These are phyloP conservation scores for Solanum bulbocastanum DNA, from an alignment of 257 asterid genomes.

Conservation along the genomic window DNA sequence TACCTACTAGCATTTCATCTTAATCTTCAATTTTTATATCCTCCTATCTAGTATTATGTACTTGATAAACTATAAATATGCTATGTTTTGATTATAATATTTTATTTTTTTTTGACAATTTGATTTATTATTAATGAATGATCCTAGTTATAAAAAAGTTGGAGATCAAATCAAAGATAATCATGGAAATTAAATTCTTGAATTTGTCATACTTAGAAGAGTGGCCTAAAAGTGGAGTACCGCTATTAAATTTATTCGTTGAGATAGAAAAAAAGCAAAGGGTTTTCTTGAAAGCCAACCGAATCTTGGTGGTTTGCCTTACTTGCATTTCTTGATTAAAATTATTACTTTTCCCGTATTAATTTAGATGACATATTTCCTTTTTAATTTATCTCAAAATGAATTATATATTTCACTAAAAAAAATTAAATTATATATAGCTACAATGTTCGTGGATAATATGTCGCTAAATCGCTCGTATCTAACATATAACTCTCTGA, in stretches of 20 bases:
- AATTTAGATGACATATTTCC: neutral
- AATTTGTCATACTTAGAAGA: neutral
- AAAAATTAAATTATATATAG: neutral
- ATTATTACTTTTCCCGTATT: accelerated
- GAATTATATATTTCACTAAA: neutral
- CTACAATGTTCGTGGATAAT: neutral
- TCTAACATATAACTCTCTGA: neutral
- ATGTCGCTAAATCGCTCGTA: neutral
- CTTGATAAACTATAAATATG: too few species aligned
- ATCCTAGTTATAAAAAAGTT: neutral
- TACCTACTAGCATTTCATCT: neutral
- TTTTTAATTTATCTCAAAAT: neutral
- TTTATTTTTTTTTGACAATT: neutral
- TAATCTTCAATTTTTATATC: neutral
- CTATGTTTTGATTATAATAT: too few species aligned
- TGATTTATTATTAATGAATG: neutral
- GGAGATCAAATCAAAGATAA: neutral
- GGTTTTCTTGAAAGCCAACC: conserved; percentile 11
- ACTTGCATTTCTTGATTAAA: neutral
- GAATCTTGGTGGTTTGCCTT: conserved; percentile 9
- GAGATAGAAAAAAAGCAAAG: neutral
- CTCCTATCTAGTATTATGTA: neutral
- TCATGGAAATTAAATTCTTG: neutral
- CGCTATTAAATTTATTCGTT: neutral
- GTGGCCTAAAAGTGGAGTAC: conserved; percentile 1